phyloP scores from a whole-genome alignment of 768 basidiomycete species.

The Boletus rubescentipes region DNA sequence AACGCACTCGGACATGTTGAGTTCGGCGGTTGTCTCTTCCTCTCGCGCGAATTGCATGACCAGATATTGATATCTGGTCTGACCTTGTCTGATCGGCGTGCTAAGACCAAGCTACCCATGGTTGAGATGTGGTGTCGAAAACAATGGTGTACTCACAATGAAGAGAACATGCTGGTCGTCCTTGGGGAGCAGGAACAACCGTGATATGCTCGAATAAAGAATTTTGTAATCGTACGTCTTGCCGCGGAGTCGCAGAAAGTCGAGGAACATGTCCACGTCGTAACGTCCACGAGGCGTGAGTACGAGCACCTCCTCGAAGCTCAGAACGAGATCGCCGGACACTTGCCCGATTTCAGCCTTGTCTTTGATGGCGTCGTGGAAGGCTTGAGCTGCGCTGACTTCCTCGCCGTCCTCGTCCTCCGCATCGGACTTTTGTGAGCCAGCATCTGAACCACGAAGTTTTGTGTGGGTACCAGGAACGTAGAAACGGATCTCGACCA shows the following conservation, averaged over 20 bases:
- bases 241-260: constrained; percentile 92
- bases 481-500: constrained; percentile 95
- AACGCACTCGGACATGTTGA: constrained; percentile 88
- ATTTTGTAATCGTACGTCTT: constrained; percentile 99
- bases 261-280: constrained; percentile 97
- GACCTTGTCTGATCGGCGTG: constrained; percentile 95
- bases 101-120: constrained; percentile 77
- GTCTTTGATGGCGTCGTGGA: constrained; percentile 96
- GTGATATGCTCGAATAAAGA: constrained; percentile 81
- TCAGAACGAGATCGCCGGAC: constrained; percentile 86
- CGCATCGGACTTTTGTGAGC: constrained; percentile 69
- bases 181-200: constrained; percentile 91
- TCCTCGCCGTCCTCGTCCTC: constrained; percentile 73
- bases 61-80: constrained; percentile 95
- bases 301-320: constrained; percentile 93
- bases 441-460: constrained; percentile 65
- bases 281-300: constrained; percentile 95
- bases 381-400: constrained; percentile 89
- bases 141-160: constrained; percentile 58
- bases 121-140: constrained; percentile 1
- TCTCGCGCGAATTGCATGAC: constrained; percentile 98
- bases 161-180: constrained; percentile 96
- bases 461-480: constrained; percentile 79
- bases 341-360: constrained; percentile 93
- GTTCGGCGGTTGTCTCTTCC: constrained; percentile 93